Conservation (phyloP, 1,139 yeast species). For the Lizanozyma gosingica region DNA sequence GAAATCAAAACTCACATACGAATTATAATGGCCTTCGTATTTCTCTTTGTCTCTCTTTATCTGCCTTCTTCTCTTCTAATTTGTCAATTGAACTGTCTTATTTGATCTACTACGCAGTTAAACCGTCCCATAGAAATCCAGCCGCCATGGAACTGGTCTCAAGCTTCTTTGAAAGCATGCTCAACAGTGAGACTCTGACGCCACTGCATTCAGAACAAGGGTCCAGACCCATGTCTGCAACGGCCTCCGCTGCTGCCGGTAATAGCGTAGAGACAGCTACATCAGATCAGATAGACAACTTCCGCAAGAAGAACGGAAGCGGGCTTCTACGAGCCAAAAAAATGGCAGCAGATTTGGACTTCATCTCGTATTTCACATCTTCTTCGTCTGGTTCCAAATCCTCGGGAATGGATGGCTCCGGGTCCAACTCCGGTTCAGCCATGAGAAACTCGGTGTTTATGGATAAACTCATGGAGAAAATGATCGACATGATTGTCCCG, state of each 20-base stretch:
- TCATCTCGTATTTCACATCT: conserved; percentile 33
- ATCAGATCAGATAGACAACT: neutral
- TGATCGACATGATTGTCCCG: conserved; percentile 65
- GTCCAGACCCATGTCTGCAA: neutral
- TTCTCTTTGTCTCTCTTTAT: no score
- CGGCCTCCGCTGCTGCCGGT: neutral
- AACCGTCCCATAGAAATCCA: no score
- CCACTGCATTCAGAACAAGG: neutral
- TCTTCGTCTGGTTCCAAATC: conserved; percentile 68
- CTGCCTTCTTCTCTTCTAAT: no score
- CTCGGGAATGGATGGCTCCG: conserved; percentile 71
- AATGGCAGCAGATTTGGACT: neutral
- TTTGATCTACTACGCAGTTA: no score
- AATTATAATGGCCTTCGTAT: no score
- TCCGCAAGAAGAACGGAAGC: neutral
- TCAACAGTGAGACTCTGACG: conserved; percentile 1
- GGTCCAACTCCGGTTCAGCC: conserved; percentile 62
- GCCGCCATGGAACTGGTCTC: conserved; percentile 10
- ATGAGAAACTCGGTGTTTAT: conserved; percentile 25
- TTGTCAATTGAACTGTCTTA: no score
- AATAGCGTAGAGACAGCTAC: neutral
- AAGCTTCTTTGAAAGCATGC: conserved; percentile 8
- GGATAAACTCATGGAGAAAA: conserved; percentile 63
- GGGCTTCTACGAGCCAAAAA: neutral
- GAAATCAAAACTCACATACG: no score